Base-by-base conservation (phyloP, 164 flowering plant species). In the Annona cherimola region DNA sequence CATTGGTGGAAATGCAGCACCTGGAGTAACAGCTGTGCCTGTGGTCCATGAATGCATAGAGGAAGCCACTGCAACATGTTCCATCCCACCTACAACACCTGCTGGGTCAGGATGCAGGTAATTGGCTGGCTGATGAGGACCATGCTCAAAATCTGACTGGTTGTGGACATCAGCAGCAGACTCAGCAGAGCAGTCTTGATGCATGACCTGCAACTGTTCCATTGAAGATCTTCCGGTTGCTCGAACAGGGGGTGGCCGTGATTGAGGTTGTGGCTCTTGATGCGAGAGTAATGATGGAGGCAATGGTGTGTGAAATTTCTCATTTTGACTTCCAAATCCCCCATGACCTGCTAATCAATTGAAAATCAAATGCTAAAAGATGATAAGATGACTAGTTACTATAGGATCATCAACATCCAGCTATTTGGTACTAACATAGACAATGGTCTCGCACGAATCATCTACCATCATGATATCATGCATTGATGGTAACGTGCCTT, bases 81-180 rank as follows among this genome's bases (percentile, higher is more conserved):
- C 88, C n/a, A 61, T 61, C 46, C 79, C 83, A 74, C 86, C 81
- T 43, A 69, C 46, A 59, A 74, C 64, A 63, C 79, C 89, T 35
- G 81, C 69, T 61, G 87, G 65, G 73, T 83, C 83, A 77, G 79
- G 82, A 84, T 79, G 84, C 60, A 72, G 11, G 68, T 83, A 89
- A 75, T 73, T 77, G 35, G 89, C 61, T 62, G 83, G 87, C 71
- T 74, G 68, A 61, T 76, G 82, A 9, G 78, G 76, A 69, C 81
- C 86, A 68, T 79, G 80, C 3, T 83, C 83, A 82, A 89, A 94
- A 66, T 84, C 88, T 77, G 92, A 78, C 69, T 76, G 93, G 77
- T 89, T 86, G 64, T 84, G 77, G 59, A 76, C 83, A 83, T 81
- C 85, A 35, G 66, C 63, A 19, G 69, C 35, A n/a, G 82, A 62